Evolutionary conservation across 331 rosid species (phyloP), one percentile per base, ranked within the genome.

Genomic region (Prunus yedoensis): DNA sequence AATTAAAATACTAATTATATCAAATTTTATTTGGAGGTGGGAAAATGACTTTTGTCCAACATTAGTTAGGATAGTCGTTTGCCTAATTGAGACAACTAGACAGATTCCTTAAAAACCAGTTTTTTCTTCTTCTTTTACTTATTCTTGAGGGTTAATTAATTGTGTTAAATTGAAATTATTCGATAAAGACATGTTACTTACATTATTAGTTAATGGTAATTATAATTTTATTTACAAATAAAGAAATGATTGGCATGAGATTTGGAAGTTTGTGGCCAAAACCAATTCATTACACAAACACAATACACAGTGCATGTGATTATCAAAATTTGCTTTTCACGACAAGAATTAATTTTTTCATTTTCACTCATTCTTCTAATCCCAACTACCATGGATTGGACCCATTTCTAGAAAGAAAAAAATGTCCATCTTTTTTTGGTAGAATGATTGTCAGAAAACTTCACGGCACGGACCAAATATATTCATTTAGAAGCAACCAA

Each of bases 41-140:
- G 67, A 78, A 70, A 60, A 52, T 32, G 32, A 70, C 57, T 38
- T 32, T 16, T 51, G 46, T 11, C 18, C n/a, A 30, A 76, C 35
- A 4, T 1, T 59, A 73, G 62, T 35, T 13, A 52, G 28, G 66
- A 63, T 32, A 23, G 14, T 54, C 5, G 38, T 5, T 32, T 78
- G 73, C 73, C 45, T 73, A 30, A 57, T 7, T 1, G n/a, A n/a
- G 64, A 56, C 74, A 72, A 78, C 82, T 43, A 46, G 74, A 17
- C 4, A 8, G 59, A 35, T 35, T 62, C 71, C 66, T 51, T 50
- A 9, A 38, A n/a, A 10, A 41, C 2, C 23, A 59, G 10, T 63
- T 51, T 32, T 13, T 60, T 51, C 16, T 30, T 51, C 62, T 5
- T 38, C 25, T 18, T 2, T 30, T 0, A 14, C 10, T 12, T 23